Evolutionary conservation across 2,329 filamentous ascomycete genomes (phyloP), one percentile per base, ranked within the genome.

Genomic region (Chaetomium sp.): DNA sequence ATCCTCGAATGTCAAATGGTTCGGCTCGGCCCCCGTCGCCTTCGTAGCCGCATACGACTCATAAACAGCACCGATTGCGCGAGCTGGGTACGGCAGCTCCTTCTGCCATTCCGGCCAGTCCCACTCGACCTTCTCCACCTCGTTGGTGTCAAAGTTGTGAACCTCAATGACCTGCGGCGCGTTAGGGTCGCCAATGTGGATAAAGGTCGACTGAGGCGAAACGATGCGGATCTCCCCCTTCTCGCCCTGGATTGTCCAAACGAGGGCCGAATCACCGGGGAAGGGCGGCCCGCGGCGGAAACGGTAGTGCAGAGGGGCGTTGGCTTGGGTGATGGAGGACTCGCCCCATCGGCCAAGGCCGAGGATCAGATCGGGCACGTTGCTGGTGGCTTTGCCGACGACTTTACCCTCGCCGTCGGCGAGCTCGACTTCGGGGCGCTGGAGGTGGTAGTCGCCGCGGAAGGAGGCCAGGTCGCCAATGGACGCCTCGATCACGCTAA

Each of bases 11-110:
- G 69, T 71, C 5, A 70, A 64, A 58, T 69, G 71, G 46, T 53
- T 54, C 41, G 60, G 63, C 49, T 52, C 44, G 0, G 65, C 59
- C 41, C 61, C 66, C 1, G 12, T 34, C 1, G 65, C 60, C 6
- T 78, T 77, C 6, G 38, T 59, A 3, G 52, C 62, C 1, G 52
- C 57, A 45, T 76, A 82, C 1, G 71, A 72, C 61, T 86, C 82
- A 67, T 85, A 86, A 0, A 83, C 61, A 19, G 72, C 73, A 0
- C 74, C 82, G 34, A 85, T 76, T 59, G 75, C 78, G 52, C 77
- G 71, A 1, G 72, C 74, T 3, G 69, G 61, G 1, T 73, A 38
- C 0, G 77, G 74, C 14, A 81, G 57, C 9, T 74, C 71, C 9
- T 74, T 69, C 62, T 77, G 76, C 68, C 74, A 78, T 3, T 74